phyloP scores from a whole-genome alignment of 176 grass and related monocot genomes.

The Tillandsia leiboldiana region DNA sequence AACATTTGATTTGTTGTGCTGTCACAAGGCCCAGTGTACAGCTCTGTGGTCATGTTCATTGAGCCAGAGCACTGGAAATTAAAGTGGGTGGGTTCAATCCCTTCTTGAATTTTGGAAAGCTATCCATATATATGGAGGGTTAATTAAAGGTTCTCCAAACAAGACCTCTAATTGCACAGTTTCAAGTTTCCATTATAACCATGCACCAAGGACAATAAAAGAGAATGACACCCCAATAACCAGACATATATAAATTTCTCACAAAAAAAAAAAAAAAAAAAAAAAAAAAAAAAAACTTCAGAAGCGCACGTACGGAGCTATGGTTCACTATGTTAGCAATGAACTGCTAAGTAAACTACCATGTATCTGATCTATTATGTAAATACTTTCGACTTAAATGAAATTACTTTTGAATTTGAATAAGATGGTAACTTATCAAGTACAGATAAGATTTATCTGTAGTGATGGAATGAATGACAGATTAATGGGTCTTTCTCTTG shows the following conservation, averaged over 20 bases:
- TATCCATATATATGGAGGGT: no score
- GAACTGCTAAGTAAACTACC: no score
- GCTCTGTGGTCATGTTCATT: conserved; percentile 5
- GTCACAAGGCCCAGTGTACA: conserved; percentile 4
- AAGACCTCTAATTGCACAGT: neutral
- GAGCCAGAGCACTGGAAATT: neutral
- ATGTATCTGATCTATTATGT: no score
- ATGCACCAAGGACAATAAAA: conserved; percentile 6
- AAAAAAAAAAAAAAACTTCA: no score
- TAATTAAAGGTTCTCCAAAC: neutral
- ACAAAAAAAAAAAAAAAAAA: no score
- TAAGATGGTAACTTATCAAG: no score
- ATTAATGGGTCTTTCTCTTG: neutral
- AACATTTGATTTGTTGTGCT: neutral
- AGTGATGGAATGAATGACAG: conserved; percentile 5
- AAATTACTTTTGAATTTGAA: no score
- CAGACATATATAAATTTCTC: no score
- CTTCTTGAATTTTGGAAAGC: neutral
- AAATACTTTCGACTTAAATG: no score
- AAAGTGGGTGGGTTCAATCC: conserved; percentile 2
- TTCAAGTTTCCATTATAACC: neutral
- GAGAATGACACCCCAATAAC: neutral
- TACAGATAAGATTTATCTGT: neutral
- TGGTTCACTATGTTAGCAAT: no score
- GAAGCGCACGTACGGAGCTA: no score